Percentiles rank a stretch among this genome's conserved stretches.
Evolutionary conservation across 1,284 basidiomycete species (phyloP).

Genomic region (Porodaedalea pini): DNA sequence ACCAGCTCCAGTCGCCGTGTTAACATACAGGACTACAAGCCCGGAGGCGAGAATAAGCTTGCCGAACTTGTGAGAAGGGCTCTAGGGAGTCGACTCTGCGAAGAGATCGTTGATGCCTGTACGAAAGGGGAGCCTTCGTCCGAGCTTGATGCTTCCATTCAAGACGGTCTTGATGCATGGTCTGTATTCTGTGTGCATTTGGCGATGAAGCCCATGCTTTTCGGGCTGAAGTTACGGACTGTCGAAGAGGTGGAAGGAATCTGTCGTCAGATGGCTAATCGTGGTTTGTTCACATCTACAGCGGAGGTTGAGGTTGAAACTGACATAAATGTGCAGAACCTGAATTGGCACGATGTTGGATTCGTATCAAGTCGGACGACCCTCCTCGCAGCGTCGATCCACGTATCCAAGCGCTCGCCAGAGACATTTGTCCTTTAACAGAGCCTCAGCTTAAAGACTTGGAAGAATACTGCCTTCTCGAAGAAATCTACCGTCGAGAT

Average conservation of each 20-base stretch:
- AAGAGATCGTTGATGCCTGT: background rate
- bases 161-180: conserved; percentile 10
- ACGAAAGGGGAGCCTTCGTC: background rate
- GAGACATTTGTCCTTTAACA: background rate
- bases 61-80: background rate
- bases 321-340: background rate
- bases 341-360: conserved; percentile 6
- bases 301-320: background rate
- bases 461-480: background rate
- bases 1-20: too few relatives aligned
- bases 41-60: background rate
- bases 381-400: background rate
- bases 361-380: background rate
- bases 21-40: background rate
- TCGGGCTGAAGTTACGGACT: conserved; percentile 3
- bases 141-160: background rate
- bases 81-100: background rate
- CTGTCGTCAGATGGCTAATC: background rate
- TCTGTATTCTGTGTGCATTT: background rate
- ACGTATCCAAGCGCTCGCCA: background rate
- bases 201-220: conserved; percentile 5
- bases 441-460: background rate
- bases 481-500: background rate
- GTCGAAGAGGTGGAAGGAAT: background rate
- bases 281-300: background rate